Evolutionary conservation across 805 yeast species (phyloP), one percentile per base, ranked within the genome.

Genomic region (Brettanomyces custersianus): DNA sequence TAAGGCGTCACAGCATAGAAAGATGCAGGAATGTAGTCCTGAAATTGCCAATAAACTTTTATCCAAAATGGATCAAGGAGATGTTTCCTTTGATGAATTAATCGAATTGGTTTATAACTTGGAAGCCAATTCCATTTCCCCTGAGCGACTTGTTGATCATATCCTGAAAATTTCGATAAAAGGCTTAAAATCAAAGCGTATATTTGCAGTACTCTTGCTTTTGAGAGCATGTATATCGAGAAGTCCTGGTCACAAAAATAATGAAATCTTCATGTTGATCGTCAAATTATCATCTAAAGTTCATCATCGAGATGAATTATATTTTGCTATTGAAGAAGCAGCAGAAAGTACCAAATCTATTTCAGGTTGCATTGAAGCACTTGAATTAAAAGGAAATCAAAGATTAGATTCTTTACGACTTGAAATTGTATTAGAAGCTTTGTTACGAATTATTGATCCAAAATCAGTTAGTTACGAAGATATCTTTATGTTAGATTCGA

Each of bases 341-440:
- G 60, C 65, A 38, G 55, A 56, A 33, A 51, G 60, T 33, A 40
- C 60, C 4, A 59, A 58, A 4, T 40, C 55, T 23, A 59, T 65
- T 34, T 65, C 71, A 63, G 60, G 62, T 54, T 48, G 62, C 52
- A 40, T 66, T 54, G 50, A 46, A 55, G 25, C 20, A 5, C 29
- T 49, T 7, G 39, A 44, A 19, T 28, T 37, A 7, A 26, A 28
- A 12, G 15, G 20, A 20, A 12, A 10, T 6, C 39, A 39, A 19
- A 28, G 31, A 5, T 19, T 62, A 62, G 6, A 57, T 40, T 18
- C 38, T 38, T 24, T 35, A 18, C 42, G 45, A 5, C 42, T 40
- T 26, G 41, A 41, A 17, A 30, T 50, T 17, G 28, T 49, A 10
- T 33, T 51, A 18, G 44, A 46, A 11, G 34, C 36, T 4, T 25